Conservation (phyloP, 2,329 filamentous ascomycete genomes). For the Diplodia corticola region DNA sequence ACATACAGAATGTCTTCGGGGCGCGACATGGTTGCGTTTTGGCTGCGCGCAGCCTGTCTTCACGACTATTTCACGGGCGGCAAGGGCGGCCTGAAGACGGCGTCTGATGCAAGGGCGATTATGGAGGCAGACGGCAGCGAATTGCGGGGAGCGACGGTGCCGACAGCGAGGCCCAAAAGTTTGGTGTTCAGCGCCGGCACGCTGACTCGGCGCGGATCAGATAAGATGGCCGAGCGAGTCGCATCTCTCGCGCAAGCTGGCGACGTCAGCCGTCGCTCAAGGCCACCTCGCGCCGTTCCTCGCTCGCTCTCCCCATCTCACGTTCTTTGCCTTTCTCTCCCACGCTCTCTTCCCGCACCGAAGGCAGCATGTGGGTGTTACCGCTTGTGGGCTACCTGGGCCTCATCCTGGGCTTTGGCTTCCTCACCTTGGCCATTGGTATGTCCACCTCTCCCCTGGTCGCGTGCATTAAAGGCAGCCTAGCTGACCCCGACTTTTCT, state of each 20-base stretch:
- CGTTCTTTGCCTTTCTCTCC: not conserved
- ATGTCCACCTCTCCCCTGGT: slow-evolving; percentile 27
- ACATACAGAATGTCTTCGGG: slow-evolving; percentile 89
- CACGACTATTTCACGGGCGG: not conserved
- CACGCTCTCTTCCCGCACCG: not conserved
- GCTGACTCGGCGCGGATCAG: slow-evolving; percentile 15
- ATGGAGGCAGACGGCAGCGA: not conserved
- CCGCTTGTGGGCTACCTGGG: slow-evolving; percentile 88
- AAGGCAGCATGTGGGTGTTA: slow-evolving; percentile 82
- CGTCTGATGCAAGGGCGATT: not conserved
- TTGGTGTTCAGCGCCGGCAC: slow-evolving; percentile 7
- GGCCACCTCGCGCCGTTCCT: slow-evolving; percentile 1
- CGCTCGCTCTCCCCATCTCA: not conserved
- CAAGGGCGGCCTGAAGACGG: too few species aligned
- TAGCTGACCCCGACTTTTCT: slow-evolving; percentile 8
- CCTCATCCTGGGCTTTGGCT: slow-evolving; percentile 83
- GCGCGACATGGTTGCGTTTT: slow-evolving; percentile 70
- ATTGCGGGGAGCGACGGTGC: too few species aligned
- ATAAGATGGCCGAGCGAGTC: slow-evolving; percentile 2
- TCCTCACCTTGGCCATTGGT: slow-evolving; percentile 93
- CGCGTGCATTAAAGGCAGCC: not conserved
- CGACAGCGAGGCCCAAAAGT: slow-evolving; percentile 16
- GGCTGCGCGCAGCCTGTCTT: not conserved
- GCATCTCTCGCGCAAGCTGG: slow-evolving; percentile 3
- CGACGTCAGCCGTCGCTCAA: slow-evolving; percentile 24